phyloP scores from a whole-genome alignment of 495 filamentous ascomycete genomes.

The Penicillium herquei region DNA sequence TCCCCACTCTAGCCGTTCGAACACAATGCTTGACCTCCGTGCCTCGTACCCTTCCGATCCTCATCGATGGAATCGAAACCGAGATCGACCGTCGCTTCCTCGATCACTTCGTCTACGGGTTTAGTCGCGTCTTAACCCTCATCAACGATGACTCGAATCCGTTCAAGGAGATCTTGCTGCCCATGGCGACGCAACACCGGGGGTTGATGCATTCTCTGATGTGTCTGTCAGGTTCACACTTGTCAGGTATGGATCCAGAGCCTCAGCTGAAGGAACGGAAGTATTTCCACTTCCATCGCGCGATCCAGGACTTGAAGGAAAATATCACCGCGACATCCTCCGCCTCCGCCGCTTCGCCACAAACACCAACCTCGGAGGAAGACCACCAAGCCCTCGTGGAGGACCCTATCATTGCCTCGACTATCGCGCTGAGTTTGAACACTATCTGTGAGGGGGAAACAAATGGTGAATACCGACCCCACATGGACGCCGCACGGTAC shows the following conservation, averaged over 20 bases:
- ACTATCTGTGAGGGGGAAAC: slow-evolving; percentile 77
- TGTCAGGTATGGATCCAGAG: slow-evolving; percentile 52
- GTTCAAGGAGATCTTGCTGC: slow-evolving; percentile 84
- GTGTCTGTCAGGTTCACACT: slow-evolving; percentile 79
- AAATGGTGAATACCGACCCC: slow-evolving; percentile 74
- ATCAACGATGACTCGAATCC: slow-evolving; percentile 85
- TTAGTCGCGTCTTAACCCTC: slow-evolving; percentile 78
- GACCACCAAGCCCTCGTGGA: slow-evolving; percentile 44
- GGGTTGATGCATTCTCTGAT: slow-evolving; percentile 93
- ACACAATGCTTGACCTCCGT: slow-evolving; percentile 37
- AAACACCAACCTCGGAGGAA: slow-evolving; percentile 3
- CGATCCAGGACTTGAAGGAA: slow-evolving; percentile 45
- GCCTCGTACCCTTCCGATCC: slow-evolving; percentile 65
- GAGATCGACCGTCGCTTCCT: slow-evolving; percentile 79
- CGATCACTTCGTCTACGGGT: slow-evolving; percentile 79
- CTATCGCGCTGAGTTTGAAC: slow-evolving; percentile 78
- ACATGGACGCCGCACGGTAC: slow-evolving; percentile 73
- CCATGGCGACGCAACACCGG: slow-evolving; percentile 77
- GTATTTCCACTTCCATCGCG: slow-evolving; percentile 47
- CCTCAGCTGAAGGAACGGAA: slow-evolving; percentile 46
- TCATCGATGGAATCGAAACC: slow-evolving; percentile 86
- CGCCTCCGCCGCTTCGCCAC: not conserved
- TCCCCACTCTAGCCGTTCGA: slow-evolving; percentile 22
- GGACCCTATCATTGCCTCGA: slow-evolving; percentile 69
- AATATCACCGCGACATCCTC: slow-evolving; percentile 41